phyloP scores from a whole-genome alignment of 768 basidiomycete species.

The Exidia glandulosa region DNA sequence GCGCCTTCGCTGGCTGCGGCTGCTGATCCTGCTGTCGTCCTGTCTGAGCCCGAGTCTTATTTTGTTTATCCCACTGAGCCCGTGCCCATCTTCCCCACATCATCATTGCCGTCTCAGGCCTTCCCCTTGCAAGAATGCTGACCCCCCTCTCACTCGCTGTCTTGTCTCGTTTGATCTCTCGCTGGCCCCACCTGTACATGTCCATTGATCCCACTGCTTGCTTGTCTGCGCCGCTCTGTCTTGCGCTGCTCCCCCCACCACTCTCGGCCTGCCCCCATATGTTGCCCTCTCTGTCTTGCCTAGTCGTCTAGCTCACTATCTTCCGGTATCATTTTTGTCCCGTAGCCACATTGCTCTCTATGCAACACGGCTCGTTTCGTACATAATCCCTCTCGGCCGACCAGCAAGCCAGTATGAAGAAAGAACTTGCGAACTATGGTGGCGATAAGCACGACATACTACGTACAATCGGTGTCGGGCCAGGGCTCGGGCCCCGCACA shows the following conservation, averaged over 20 bases:
- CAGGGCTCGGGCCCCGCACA: neutral
- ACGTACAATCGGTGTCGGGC: neutral
- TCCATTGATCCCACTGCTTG: neutral
- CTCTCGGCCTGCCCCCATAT: neutral
- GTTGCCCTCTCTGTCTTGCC: neutral
- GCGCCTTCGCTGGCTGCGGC: slow-evolving; percentile 3
- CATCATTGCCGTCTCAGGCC: neutral
- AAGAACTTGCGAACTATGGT: no score
- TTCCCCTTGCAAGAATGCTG: slow-evolving; percentile 1
- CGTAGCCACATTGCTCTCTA: no score
- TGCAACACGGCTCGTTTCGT: no score
- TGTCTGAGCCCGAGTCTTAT: neutral
- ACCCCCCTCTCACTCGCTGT: neutral
- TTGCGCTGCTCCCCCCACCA: neutral
- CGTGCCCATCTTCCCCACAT: neutral
- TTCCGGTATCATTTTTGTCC: neutral
- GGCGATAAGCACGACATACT: neutral
- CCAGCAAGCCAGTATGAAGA: no score
- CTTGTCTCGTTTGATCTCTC: neutral
- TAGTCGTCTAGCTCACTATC: neutral
- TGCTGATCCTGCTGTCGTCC: no score
- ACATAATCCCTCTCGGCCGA: no score
- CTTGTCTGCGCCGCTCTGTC: neutral
- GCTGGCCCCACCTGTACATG: neutral
- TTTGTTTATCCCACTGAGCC: slow-evolving; percentile 1